A percentile compares a stretch with the other conserved stretches of the same genome.
These are phyloP conservation scores for Canna indica DNA, from an alignment of 176 grass and related monocot genomes.

Conservation along the genomic window DNA sequence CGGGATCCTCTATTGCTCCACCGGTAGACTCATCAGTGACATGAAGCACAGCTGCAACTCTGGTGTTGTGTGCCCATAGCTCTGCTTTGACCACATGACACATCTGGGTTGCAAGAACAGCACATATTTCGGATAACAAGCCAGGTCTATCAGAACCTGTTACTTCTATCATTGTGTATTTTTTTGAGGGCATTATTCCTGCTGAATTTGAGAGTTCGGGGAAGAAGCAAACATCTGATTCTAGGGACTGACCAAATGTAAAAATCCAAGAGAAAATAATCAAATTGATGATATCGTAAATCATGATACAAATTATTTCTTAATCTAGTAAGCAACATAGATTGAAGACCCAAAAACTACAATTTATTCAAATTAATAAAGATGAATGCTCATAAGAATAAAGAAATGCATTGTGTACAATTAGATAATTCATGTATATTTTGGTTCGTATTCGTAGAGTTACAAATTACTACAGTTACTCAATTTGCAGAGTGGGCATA, in stretches of 20 bases:
- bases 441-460: background rate
- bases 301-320: background rate
- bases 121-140: constrained; percentile 17
- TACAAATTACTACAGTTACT: background rate
- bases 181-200: background rate
- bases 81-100: constrained; percentile 17
- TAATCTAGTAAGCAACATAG: background rate
- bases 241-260: constrained; percentile 7
- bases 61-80: constrained; percentile 19
- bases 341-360: background rate
- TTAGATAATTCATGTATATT: background rate
- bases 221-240: constrained; percentile 6
- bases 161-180: constrained; percentile 10
- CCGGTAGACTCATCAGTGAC: constrained; percentile 17
- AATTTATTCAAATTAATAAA: background rate
- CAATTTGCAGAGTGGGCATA: no score
- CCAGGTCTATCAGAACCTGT: constrained; percentile 16
- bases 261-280: background rate
- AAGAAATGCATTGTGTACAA: background rate
- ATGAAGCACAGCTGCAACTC: constrained; percentile 19
- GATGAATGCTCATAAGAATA: background rate
- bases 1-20: constrained; percentile 2
- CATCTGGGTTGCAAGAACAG: constrained; percentile 3
- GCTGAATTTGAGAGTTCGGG: background rate
- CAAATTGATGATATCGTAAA: background rate